A percentile compares a stretch with the other conserved stretches of the same genome.
Conservation (phyloP, 768 basidiomycete genomes). For the Hericium alpestre region DNA sequence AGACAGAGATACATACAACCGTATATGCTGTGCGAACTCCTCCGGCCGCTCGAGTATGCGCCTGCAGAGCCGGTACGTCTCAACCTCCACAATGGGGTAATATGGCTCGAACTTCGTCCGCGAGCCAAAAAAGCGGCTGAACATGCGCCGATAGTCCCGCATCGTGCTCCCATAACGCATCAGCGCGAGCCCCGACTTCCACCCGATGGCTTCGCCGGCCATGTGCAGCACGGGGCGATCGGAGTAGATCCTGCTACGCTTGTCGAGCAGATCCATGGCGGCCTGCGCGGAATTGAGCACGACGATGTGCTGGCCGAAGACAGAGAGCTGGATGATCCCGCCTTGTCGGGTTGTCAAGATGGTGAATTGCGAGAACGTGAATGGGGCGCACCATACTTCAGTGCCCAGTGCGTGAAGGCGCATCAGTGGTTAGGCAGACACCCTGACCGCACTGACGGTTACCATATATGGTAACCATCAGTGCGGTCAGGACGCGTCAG, state of each 20-base stretch:
- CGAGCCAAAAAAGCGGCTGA: conserved; percentile 4
- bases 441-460: no score
- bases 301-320: conserved; percentile 5
- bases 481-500: no score
- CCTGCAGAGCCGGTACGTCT: background rate
- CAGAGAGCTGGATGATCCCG: conserved; percentile 9
- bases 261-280: conserved; percentile 13
- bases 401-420: background rate
- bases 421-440: no score
- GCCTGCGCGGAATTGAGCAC: conserved; percentile 11
- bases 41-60: conserved; percentile 4
- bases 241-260: conserved; percentile 11
- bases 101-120: background rate
- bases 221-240: conserved; percentile 6
- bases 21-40: conserved; percentile 2
- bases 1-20: background rate
- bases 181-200: background rate
- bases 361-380: background rate
- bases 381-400: background rate
- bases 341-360: background rate
- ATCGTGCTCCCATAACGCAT: conserved; percentile 2
- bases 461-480: no score
- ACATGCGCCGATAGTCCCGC: background rate
- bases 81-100: background rate
- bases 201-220: conserved; percentile 1